phyloP scores from a whole-genome alignment of 1,284 basidiomycete species.

The Ceratobasidium sp. region DNA sequence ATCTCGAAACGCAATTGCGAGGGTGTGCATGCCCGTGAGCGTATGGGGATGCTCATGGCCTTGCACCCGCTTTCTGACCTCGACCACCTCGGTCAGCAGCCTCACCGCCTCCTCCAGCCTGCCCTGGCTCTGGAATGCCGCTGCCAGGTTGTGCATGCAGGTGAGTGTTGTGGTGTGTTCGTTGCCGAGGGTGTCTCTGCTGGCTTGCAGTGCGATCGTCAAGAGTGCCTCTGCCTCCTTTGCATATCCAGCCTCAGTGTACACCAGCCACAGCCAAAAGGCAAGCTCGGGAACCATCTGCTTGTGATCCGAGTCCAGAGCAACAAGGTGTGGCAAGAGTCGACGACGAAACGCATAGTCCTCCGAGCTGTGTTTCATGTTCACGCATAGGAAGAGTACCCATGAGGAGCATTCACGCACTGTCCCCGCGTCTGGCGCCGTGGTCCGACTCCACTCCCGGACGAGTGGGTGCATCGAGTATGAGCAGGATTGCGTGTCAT shows the following conservation, averaged over 20 bases:
- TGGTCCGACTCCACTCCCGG: neutral
- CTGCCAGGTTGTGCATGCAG: no score
- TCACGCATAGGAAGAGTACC: neutral
- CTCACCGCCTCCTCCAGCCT: no score
- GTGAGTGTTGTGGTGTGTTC: no score
- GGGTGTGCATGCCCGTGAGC: no score
- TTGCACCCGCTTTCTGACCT: no score
- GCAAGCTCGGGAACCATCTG: neutral
- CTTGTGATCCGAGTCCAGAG: neutral
- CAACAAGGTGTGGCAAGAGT: slow-evolving; percentile 21
- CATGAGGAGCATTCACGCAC: neutral
- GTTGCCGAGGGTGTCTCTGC: no score
- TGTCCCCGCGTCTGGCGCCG: neutral
- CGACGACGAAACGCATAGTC: neutral
- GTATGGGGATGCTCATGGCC: no score
- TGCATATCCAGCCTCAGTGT: neutral
- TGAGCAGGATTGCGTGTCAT: neutral
- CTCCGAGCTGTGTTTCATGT: neutral
- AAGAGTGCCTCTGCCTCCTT: no score
- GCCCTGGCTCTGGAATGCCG: no score
- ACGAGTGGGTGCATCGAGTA: neutral
- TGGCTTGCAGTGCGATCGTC: no score
- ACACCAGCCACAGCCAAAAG: neutral
- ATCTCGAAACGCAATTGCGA: no score
- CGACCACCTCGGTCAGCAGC: no score